Evolutionary conservation across 768 basidiomycete genomes (phyloP).

Genomic region (Leccinum boreale): DNA sequence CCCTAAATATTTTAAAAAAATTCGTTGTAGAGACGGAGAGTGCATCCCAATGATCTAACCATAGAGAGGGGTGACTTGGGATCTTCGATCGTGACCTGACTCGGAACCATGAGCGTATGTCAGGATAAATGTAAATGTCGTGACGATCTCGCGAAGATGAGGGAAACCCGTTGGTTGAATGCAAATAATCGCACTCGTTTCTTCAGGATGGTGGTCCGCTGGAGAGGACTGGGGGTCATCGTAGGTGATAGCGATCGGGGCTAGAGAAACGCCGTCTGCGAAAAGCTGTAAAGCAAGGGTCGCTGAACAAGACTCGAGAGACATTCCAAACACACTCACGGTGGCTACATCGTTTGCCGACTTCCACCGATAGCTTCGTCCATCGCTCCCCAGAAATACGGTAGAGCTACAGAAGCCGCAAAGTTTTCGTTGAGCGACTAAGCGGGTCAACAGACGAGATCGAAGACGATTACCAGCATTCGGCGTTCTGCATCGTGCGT

Average conservation of each 20-base stretch:
- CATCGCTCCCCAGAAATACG: slow-evolving; percentile 10
- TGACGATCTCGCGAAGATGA: slow-evolving; percentile 15
- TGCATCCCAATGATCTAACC: background rate
- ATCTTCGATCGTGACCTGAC: background rate
- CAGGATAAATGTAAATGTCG: slow-evolving; percentile 10
- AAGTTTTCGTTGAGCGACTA: background rate
- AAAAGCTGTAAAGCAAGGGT: slow-evolving; percentile 5
- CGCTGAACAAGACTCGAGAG: no score
- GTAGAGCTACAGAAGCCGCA: slow-evolving; percentile 2
- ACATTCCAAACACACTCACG: background rate
- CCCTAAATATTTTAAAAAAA: background rate
- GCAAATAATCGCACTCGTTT: background rate
- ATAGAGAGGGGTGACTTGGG: background rate
- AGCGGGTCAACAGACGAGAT: background rate
- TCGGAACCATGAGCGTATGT: background rate
- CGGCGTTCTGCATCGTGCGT: background rate
- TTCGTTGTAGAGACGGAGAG: background rate
- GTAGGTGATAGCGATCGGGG: slow-evolving; percentile 11
- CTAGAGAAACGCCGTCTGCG: background rate
- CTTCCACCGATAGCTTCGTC: slow-evolving; percentile 12
- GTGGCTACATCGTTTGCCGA: background rate
- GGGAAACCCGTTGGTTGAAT: slow-evolving; percentile 19
- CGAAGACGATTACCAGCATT: background rate
- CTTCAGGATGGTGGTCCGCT: background rate
- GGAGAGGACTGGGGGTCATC: background rate